These are phyloP conservation scores for Fusarium buharicum DNA, from an alignment of 2,329 filamentous ascomycete species.

Conservation along the genomic window DNA sequence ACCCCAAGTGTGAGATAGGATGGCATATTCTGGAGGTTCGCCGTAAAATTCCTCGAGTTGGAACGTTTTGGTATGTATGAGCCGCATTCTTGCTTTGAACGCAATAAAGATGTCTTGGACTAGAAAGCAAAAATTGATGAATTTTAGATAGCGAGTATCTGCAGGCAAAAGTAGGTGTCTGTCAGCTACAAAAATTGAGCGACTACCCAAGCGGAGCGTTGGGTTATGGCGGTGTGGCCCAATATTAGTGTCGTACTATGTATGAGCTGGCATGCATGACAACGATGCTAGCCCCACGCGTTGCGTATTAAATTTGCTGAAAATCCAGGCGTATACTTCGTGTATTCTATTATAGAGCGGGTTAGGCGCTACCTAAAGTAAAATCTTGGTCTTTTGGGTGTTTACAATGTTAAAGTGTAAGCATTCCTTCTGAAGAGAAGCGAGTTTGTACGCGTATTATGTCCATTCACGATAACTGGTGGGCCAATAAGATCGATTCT, in stretches of 20 bases:
- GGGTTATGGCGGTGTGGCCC: neutral
- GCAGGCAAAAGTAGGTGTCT: neutral
- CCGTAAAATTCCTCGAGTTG: slow-evolving; percentile 38
- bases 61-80: slow-evolving; percentile 43
- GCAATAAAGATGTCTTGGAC: neutral
- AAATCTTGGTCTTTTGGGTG: too few relatives aligned
- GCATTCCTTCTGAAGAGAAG: too few relatives aligned
- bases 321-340: too few relatives aligned
- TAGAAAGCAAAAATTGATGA: neutral
- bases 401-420: too few relatives aligned
- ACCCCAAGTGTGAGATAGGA: slow-evolving; percentile 49
- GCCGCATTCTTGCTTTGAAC: slow-evolving; percentile 31
- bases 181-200: too few relatives aligned
- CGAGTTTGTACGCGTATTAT: too few relatives aligned
- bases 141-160: neutral
- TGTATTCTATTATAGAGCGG: too few relatives aligned
- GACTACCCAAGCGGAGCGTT: neutral
- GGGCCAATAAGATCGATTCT: too few relatives aligned
- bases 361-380: too few relatives aligned
- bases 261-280: neutral
- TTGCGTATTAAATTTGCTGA: too few relatives aligned
- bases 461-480: too few relatives aligned
- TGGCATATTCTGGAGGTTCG: slow-evolving; percentile 46
- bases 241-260: neutral
- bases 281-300: neutral